Evolutionary conservation across 1,139 yeast genomes (phyloP), one percentile per base, ranked within the genome.

Genomic region (Sugiyamaella castrensis): DNA sequence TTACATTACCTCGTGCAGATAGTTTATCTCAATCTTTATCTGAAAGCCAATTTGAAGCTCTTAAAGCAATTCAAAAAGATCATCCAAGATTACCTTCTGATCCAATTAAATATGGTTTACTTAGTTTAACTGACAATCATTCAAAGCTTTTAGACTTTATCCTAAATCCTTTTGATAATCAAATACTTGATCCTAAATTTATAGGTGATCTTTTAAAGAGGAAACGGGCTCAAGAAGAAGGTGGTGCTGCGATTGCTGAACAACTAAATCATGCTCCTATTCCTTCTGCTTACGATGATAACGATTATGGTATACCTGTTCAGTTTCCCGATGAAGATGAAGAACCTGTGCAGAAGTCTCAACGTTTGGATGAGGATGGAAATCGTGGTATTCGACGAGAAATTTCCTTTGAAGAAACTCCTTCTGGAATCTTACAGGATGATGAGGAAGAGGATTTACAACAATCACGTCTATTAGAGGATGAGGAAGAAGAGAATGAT

Each of bases 121-220:
- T 51, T 31, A 26, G 46, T 1, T 39, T 56, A 40, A 41, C 52
- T 2, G 37, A 38, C 8, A 48, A 53, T 32, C 43, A 50, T 6
- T 40, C 37, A 12, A 29, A 33, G 19, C 47, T 54, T 40, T 34
- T 50, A 38, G 48, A 47, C 24, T 36, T 51, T 15, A 42, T 51
- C 9, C 51, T 43, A 35, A 46, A 50, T 31, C 54, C 53, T 2
- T 33, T 43, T 27, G 51, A 53, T 5, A 40, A 53, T 15, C 52
- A 51, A n/a, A 46, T 61, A 9, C 51, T 62, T n/a, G 62, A 59
- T 44, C 58, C 61, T 1, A 57, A 51, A 12, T 50, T 39, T 27
- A 57, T 63, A 12, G 47, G 52, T 33, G 59, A 55, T 5, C 57
- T 55, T 40, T 55, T 61, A 57, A 56, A 63, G 45, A 58, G 64